A percentile compares a stretch with the other conserved stretches of the same genome.
phyloP scores from a whole-genome alignment of 306 rosid genomes.

The Cucurbita argyrosperma region DNA sequence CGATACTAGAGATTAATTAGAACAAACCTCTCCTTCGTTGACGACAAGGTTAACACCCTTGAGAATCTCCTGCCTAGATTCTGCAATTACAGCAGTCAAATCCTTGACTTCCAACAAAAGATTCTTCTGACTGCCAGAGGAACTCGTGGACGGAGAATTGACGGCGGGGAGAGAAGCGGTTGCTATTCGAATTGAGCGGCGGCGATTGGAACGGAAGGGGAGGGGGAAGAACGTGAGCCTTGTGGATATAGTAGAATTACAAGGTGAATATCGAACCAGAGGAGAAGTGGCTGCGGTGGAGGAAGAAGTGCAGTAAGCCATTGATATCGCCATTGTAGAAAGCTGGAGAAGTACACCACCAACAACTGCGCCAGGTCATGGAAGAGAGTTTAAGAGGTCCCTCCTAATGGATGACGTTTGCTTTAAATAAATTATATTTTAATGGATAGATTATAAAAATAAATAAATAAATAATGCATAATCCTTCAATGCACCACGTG shows the following conservation, averaged over 20 bases:
- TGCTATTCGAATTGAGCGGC: background rate
- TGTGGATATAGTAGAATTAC: slow-evolving; percentile 1
- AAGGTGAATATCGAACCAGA: slow-evolving; percentile 3
- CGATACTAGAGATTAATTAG: background rate
- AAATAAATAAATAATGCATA: no score
- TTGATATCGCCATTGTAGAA: slow-evolving; percentile 2
- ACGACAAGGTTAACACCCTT: slow-evolving; percentile 63
- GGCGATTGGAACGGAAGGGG: slow-evolving; percentile 11
- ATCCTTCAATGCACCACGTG: no score
- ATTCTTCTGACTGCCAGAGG: slow-evolving; percentile 15
- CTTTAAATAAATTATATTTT: no score
- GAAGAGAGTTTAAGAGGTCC: background rate
- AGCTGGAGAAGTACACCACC: background rate
- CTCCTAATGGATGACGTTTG: no score
- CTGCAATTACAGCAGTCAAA: slow-evolving; percentile 58
- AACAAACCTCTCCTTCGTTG: slow-evolving; percentile 53
- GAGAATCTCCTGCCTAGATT: slow-evolving; percentile 49
- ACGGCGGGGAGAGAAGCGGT: slow-evolving; percentile 20
- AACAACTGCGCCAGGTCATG: background rate
- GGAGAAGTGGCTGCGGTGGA: background rate
- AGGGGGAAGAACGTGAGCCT: slow-evolving; percentile 7
- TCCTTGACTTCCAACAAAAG: slow-evolving; percentile 62
- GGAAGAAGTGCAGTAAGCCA: background rate
- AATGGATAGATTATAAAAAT: no score
- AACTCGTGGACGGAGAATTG: slow-evolving; percentile 9